Conservation (phyloP, 2,329 filamentous ascomycete genomes). For the Fusarium bulbicola region DNA sequence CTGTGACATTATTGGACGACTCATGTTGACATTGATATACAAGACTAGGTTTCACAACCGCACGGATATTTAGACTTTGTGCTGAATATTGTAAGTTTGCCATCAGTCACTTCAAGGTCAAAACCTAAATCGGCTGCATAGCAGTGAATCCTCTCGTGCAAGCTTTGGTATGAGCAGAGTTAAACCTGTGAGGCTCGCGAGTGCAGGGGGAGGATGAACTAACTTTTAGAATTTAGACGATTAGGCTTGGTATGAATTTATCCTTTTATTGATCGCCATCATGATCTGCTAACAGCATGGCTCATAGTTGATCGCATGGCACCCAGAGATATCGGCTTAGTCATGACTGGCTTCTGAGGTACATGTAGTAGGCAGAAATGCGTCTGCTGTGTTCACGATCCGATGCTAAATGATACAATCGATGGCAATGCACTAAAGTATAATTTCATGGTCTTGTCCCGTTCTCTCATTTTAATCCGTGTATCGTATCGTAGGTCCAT, state of each 20-base stretch:
- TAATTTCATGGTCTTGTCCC: no score
- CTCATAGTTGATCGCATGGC: no score
- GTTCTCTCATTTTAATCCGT: no score
- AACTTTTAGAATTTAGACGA: no score
- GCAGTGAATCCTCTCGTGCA: background rate
- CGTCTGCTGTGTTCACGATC: no score
- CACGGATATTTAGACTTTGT: accelerated
- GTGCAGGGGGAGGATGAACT: background rate
- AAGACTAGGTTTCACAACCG: background rate
- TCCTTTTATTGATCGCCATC: background rate
- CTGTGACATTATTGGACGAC: background rate
- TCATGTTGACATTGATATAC: accelerated
- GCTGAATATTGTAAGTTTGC: background rate
- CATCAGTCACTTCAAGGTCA: no score
- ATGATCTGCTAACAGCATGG: accelerated
- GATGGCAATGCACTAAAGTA: no score
- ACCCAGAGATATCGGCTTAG: background rate
- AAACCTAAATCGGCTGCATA: accelerated
- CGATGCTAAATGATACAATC: no score
- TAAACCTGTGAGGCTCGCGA: background rate
- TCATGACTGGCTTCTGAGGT: no score
- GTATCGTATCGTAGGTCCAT: background rate
- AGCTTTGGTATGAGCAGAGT: background rate
- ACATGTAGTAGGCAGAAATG: no score
- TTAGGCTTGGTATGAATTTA: accelerated